These are phyloP conservation scores for Hyaloscypha bicolor DNA, from an alignment of 495 filamentous ascomycete species.

Conservation along the genomic window DNA sequence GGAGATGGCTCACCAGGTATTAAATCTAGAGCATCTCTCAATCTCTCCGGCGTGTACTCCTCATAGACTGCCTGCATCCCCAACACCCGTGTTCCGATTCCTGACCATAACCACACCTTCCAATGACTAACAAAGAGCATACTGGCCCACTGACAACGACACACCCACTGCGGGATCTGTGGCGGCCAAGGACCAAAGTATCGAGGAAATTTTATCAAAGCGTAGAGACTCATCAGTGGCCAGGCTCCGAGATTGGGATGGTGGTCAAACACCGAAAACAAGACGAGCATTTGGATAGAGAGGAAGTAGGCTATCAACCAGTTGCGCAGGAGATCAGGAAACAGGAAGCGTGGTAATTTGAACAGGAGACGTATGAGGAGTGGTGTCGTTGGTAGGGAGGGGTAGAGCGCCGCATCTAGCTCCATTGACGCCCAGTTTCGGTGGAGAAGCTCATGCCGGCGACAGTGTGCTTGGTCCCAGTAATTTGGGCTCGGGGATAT, in stretches of 20 bases:
- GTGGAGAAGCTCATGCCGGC: conserved; percentile 8
- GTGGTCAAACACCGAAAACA: conserved; percentile 4
- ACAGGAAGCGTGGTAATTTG: conserved; percentile 7
- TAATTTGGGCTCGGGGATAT: background rate
- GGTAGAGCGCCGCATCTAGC: conserved; percentile 7
- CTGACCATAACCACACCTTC: background rate
- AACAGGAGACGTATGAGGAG: conserved; percentile 4
- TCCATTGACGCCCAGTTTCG: conserved; percentile 9
- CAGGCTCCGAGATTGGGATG: conserved; percentile 5
- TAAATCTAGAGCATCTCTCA: background rate
- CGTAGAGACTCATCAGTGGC: conserved; percentile 6
- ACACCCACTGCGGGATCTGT: too few relatives aligned
- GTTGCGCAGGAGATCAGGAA: background rate
- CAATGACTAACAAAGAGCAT: background rate
- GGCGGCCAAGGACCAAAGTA: background rate
- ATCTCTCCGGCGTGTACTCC: background rate
- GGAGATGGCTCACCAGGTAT: background rate
- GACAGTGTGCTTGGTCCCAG: conserved; percentile 7
- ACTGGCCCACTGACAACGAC: background rate
- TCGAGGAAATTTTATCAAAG: background rate
- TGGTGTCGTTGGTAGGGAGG: background rate
- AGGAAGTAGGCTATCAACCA: conserved; percentile 7
- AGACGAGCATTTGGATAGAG: conserved; percentile 6
- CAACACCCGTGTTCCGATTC: background rate
- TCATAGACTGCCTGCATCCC: background rate